These are phyloP conservation scores for Thoreauomyces humboldtii DNA, from an alignment of 192 early-diverging fungal genomes.

Conservation along the genomic window DNA sequence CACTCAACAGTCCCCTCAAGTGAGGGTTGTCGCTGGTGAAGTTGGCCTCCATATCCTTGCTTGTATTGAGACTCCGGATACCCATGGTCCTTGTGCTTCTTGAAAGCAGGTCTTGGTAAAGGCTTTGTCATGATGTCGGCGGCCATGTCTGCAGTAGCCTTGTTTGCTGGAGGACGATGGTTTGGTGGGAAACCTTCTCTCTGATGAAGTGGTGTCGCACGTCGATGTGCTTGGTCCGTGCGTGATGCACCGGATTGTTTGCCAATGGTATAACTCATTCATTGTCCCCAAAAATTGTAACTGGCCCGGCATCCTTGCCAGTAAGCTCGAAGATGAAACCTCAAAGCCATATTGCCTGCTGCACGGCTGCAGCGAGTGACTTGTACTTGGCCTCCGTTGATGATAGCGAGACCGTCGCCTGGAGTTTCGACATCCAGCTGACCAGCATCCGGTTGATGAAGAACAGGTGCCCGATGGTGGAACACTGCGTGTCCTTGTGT, in stretches of 20 bases:
- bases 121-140: constrained; percentile 32
- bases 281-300: constrained; percentile 5
- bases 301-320: too few species aligned
- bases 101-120: constrained; percentile 5
- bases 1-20: too few species aligned
- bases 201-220: constrained; percentile 35
- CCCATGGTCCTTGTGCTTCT: too few species aligned
- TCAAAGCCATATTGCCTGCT: constrained; percentile 19
- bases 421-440: constrained; percentile 19
- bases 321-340: constrained; percentile 1
- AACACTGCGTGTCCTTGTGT: too few species aligned
- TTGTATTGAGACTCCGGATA: too few species aligned
- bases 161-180: constrained; percentile 8
- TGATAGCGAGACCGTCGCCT: constrained; percentile 22
- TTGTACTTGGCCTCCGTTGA: constrained; percentile 32
- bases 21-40: too few species aligned
- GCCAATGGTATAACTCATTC: constrained; percentile 12
- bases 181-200: constrained; percentile 15
- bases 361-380: neutral
- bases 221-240: constrained; percentile 36
- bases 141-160: constrained; percentile 15
- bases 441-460: too few species aligned
- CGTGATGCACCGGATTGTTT: constrained; percentile 23
- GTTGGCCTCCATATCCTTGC: too few species aligned
- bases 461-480: too few species aligned